These are phyloP conservation scores for Tetramitus jugosus DNA, from an alignment of 208 protist genomes.

Conservation along the genomic window DNA sequence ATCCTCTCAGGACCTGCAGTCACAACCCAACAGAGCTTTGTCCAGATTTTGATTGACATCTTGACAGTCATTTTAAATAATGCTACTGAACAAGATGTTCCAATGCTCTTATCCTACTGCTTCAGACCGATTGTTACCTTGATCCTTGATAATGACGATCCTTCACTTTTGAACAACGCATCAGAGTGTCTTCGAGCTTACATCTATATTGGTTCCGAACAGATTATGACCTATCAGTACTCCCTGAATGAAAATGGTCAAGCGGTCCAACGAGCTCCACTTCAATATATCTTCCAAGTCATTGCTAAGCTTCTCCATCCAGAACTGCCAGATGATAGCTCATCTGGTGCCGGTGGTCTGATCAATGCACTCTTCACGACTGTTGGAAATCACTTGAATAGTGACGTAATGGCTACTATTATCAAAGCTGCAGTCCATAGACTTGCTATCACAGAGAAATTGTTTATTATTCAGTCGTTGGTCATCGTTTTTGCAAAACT, in stretches of 20 bases:
- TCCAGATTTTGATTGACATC: slow-evolving; percentile 3
- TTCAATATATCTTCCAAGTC: not conserved
- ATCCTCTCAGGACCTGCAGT: not conserved
- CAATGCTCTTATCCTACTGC: not conserved
- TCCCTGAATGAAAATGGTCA: too few relatives aligned
- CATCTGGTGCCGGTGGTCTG: not conserved
- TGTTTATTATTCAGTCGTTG: not conserved
- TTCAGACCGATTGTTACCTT: not conserved
- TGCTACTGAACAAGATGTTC: not conserved
- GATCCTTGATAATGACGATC: slow-evolving; percentile 10
- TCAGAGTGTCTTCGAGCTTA: not conserved
- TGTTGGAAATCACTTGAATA: not conserved
- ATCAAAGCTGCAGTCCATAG: not conserved
- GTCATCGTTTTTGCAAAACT: slow-evolving; percentile 12
- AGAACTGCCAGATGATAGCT: not conserved
- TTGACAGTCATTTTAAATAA: not conserved
- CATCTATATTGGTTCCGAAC: not conserved
- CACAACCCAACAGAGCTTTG: not conserved
- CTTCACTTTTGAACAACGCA: not conserved
- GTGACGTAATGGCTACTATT: not conserved
- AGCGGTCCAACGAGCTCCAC: not conserved
- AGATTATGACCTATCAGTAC: not conserved
- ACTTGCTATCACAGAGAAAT: not conserved
- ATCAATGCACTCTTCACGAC: not conserved
- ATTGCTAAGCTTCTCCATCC: not conserved